Conservation (phyloP, 2,329 filamentous ascomycete genomes). For the Ophiostoma quercus region DNA sequence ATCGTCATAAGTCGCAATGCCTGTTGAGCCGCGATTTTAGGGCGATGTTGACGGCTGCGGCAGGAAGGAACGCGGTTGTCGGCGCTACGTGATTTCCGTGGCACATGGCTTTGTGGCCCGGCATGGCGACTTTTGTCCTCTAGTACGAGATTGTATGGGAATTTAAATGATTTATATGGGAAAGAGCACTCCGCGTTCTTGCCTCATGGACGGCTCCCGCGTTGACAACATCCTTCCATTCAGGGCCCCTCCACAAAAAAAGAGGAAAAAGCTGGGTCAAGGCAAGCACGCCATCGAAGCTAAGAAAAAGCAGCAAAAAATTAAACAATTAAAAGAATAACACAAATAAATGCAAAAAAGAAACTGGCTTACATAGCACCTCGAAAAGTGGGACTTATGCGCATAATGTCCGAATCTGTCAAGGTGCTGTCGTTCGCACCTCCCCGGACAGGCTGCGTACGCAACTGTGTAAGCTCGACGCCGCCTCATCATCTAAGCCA, state of each 20-base stretch:
- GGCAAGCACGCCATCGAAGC: slow-evolving; percentile 30
- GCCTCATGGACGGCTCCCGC: slow-evolving; percentile 8
- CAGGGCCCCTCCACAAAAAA: neutral
- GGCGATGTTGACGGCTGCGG: neutral
- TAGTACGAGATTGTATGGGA: neutral
- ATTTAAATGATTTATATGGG: neutral
- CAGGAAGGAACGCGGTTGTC: slow-evolving; percentile 13
- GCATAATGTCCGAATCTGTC: neutral
- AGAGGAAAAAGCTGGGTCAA: neutral
- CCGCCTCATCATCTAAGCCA: neutral
- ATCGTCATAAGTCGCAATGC: slow-evolving; percentile 15
- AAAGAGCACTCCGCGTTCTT: neutral
- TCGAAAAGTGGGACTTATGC: neutral
- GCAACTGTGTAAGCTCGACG: slow-evolving; percentile 5
- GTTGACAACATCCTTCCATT: slow-evolving; percentile 15
- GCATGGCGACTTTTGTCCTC: neutral
- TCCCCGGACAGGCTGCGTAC: neutral
- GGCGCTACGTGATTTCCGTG: slow-evolving; percentile 14
- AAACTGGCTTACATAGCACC: neutral
- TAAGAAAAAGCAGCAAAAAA: slow-evolving; percentile 22
- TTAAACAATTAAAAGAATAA: neutral
- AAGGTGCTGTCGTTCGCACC: neutral
- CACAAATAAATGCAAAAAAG: slow-evolving; percentile 5
- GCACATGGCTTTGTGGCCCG: neutral
- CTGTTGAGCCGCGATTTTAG: neutral